A percentile compares a stretch with the other conserved stretches of the same genome.
These are phyloP conservation scores for Juglanconis juglandina DNA, from an alignment of 2,329 filamentous ascomycete genomes.

Conservation along the genomic window DNA sequence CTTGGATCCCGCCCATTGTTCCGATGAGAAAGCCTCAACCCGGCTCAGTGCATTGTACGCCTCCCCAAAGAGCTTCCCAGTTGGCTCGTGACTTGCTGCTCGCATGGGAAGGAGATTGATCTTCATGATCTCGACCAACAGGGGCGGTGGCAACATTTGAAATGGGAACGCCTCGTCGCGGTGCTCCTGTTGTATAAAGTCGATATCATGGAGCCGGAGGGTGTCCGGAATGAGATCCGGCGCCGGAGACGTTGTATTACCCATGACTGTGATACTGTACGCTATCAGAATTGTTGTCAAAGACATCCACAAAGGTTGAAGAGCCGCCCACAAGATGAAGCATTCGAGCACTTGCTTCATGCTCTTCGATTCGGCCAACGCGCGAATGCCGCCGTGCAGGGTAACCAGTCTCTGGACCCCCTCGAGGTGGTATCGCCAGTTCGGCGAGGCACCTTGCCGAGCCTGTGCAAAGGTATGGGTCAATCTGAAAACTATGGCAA, in stretches of 20 bases:
- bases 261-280: constrained; percentile 28
- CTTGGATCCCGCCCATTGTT: constrained; percentile 28
- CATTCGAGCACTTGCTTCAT: constrained; percentile 22
- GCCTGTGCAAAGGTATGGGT: constrained; percentile 19
- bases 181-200: constrained; percentile 24
- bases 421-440: constrained; percentile 35
- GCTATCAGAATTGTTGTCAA: constrained; percentile 11
- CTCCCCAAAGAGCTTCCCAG: constrained; percentile 16
- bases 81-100: background rate
- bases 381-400: constrained; percentile 30
- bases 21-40: constrained; percentile 29
- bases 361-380: constrained; percentile 19
- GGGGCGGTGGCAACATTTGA: constrained; percentile 27
- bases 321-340: constrained; percentile 26
- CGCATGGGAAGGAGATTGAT: constrained; percentile 34
- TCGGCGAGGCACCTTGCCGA: constrained; percentile 27
- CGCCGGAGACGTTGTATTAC: constrained; percentile 35
- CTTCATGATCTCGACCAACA: constrained; percentile 33
- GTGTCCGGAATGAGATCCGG: constrained; percentile 26
- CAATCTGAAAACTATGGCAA: too few species aligned
- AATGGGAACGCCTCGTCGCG: constrained; percentile 20
- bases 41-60: constrained; percentile 24
- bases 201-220: constrained; percentile 25
- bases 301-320: too few species aligned
- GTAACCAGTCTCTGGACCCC: constrained; percentile 29